A percentile compares a stretch with the other conserved stretches of the same genome.
These are phyloP conservation scores for Aurantiochytrium sp. DNA, from an alignment of 108 stramenopile species.

Conservation along the genomic window DNA sequence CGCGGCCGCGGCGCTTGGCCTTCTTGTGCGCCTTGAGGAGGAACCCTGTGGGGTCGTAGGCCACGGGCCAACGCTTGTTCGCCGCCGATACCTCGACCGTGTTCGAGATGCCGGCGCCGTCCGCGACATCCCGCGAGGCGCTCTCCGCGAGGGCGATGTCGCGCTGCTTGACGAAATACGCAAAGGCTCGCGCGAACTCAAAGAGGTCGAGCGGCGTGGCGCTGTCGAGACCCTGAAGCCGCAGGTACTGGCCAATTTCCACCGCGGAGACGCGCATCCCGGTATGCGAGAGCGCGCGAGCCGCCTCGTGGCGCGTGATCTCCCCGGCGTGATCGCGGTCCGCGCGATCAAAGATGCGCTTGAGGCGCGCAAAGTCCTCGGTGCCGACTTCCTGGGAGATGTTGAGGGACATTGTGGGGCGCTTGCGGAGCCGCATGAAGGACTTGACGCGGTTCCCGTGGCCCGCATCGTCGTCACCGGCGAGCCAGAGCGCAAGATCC, in stretches of 20 bases:
- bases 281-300: background rate
- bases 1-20: background rate
- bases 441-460: background rate
- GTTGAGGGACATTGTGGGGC: background rate
- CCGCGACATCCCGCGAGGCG: background rate
- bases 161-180: constrained; percentile 8
- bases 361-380: constrained; percentile 11
- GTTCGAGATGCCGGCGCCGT: background rate
- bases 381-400: background rate
- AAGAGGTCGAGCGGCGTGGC: background rate
- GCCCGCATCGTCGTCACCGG: background rate
- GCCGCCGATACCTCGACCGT: background rate
- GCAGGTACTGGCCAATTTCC: background rate
- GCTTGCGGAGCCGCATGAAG: background rate
- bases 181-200: constrained; percentile 30
- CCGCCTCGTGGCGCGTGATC: constrained; percentile 6
- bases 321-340: background rate
- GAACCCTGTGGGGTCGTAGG: background rate
- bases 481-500: constrained; percentile 1
- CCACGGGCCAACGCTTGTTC: background rate
- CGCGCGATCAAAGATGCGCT: constrained; percentile 4
- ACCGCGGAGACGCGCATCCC: background rate
- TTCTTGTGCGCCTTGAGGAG: background rate
- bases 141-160: background rate
- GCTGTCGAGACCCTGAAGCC: constrained; percentile 18